phyloP scores from a whole-genome alignment of 768 basidiomycete genomes.

The Termitomyces sp. region DNA sequence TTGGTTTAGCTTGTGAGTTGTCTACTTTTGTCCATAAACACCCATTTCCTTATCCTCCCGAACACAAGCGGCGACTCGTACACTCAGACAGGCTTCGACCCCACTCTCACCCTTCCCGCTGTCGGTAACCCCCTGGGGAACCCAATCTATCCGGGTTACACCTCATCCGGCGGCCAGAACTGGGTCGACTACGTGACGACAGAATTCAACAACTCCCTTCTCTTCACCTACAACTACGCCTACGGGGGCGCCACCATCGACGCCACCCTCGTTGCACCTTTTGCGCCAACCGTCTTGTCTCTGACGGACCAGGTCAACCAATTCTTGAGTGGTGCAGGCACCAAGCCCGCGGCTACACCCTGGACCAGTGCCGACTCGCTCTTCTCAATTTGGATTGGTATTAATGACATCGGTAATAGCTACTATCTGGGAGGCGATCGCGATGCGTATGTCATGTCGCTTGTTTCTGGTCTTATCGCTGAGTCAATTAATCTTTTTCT shows the following conservation, averaged over 20 bases:
- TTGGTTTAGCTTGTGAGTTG: slow-evolving; percentile 54
- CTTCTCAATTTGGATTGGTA: slow-evolving; percentile 69
- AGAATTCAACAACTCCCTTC: slow-evolving; percentile 44
- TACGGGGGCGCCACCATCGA: slow-evolving; percentile 66
- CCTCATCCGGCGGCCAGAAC: slow-evolving; percentile 50
- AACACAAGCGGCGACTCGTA: slow-evolving; percentile 50
- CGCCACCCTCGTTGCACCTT: slow-evolving; percentile 49
- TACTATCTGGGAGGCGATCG: slow-evolving; percentile 42
- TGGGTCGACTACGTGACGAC: slow-evolving; percentile 54
- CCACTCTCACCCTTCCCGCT: slow-evolving; percentile 34
- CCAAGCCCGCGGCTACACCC: slow-evolving; percentile 42
- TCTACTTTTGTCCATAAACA: neutral
- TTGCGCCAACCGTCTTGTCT: slow-evolving; percentile 43
- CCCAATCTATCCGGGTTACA: slow-evolving; percentile 49
- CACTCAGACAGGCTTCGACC: slow-evolving; percentile 48
- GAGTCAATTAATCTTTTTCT: neutral
- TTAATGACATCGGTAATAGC: slow-evolving; percentile 63
- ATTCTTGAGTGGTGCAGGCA: slow-evolving; percentile 42
- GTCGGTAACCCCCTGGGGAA: slow-evolving; percentile 47
- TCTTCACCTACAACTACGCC: slow-evolving; percentile 63
- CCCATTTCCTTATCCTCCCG: neutral
- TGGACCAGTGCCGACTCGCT: slow-evolving; percentile 55
- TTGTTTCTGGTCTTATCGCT: neutral
- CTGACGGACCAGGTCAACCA: slow-evolving; percentile 58
- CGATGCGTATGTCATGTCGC: slow-evolving; percentile 32